phyloP scores from a whole-genome alignment of 306 rosid genomes.

The Malus domestica region DNA sequence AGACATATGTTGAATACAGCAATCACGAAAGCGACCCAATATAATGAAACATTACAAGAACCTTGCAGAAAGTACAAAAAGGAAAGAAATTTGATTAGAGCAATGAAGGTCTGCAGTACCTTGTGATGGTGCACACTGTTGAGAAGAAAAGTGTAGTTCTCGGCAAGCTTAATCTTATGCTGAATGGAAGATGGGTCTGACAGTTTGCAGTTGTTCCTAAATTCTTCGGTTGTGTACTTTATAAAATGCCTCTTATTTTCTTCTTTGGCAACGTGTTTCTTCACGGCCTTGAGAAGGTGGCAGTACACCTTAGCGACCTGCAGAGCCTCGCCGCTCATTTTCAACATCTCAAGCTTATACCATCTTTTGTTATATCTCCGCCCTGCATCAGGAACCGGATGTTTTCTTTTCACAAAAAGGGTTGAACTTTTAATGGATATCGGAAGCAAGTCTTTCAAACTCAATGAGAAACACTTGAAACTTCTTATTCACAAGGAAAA shows the following conservation, averaged over 20 bases:
- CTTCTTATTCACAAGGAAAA: not conserved
- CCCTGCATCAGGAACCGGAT: constrained; percentile 16
- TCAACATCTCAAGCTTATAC: not conserved
- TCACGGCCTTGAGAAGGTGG: constrained; percentile 64
- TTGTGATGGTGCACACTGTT: constrained; percentile 81
- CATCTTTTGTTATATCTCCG: not conserved
- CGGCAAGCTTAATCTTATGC: constrained; percentile 70
- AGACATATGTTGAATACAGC: not conserved
- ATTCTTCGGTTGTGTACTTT: constrained; percentile 55
- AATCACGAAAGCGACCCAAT: not conserved
- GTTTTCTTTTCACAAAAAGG: not conserved
- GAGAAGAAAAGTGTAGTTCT: constrained; percentile 58
- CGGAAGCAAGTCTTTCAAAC: not conserved
- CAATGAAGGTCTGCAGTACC: constrained; percentile 33
- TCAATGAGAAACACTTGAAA: not conserved
- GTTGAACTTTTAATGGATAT: not conserved
- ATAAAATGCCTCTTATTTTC: constrained; percentile 53
- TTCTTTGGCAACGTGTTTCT: constrained; percentile 62
- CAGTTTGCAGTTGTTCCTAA: constrained; percentile 34
- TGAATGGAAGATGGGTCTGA: constrained; percentile 43
- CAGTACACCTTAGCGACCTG: constrained; percentile 64
- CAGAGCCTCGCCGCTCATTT: constrained; percentile 53
- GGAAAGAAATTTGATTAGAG: not conserved
- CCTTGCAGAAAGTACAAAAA: not conserved
- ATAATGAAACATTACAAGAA: not conserved